phyloP scores from a whole-genome alignment of 176 grass and related monocot species.

The Cymbopogon citratus region DNA sequence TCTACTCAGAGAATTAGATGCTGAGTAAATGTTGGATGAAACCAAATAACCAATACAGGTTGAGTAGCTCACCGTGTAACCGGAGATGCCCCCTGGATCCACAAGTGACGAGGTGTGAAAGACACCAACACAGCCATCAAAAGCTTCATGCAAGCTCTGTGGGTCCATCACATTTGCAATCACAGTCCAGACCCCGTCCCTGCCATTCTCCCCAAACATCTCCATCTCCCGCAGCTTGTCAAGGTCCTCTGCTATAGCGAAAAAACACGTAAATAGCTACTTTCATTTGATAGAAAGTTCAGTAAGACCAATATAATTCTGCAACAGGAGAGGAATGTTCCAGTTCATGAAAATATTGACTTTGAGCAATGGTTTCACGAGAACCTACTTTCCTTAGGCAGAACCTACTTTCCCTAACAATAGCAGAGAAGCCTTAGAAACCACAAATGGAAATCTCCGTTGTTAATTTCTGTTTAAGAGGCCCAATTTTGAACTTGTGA shows the following conservation, averaged over 20 bases:
- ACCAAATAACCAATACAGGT: neutral
- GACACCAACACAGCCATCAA: constrained; percentile 73
- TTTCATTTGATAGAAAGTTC: neutral
- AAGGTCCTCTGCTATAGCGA: constrained; percentile 63
- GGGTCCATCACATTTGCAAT: constrained; percentile 92
- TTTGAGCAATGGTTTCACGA: neutral
- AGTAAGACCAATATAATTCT: neutral
- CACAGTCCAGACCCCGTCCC: constrained; percentile 83
- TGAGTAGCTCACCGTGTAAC: constrained; percentile 67
- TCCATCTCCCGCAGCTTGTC: constrained; percentile 94
- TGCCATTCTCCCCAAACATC: constrained; percentile 84
- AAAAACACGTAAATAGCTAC: neutral
- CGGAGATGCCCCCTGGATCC: constrained; percentile 81
- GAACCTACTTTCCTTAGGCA: no score
- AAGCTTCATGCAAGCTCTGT: constrained; percentile 67
- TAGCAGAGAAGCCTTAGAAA: neutral
- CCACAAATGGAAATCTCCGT: neutral
- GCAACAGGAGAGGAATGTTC: neutral
- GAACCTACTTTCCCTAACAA: neutral
- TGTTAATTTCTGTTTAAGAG: neutral
- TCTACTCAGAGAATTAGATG: neutral
- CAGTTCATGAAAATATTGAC: neutral
- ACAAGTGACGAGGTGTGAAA: constrained; percentile 94
- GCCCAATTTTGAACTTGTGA: neutral
- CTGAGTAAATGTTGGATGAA: neutral